Percentiles rank a stretch among this genome's conserved stretches.
phyloP scores from a whole-genome alignment of 129 eudicot genomes.

The Pulicaria dysenterica region DNA sequence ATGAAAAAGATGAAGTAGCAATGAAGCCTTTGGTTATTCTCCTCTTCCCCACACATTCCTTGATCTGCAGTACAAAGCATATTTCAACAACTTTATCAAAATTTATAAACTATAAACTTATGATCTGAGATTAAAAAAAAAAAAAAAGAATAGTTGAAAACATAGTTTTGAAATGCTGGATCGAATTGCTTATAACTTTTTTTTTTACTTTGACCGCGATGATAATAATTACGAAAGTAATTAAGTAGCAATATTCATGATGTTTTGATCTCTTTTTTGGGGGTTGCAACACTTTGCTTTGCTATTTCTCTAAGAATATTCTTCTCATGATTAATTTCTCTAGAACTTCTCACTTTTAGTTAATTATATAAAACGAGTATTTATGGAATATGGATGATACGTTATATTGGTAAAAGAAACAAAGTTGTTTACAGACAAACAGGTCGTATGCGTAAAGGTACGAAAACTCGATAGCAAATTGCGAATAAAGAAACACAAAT shows the following conservation, averaged over 20 bases:
- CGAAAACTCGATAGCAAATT: not conserved
- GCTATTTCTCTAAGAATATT: constrained; percentile 33
- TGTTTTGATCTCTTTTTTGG: constrained; percentile 3
- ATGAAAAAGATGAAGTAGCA: constrained; percentile 42
- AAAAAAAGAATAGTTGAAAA: not conserved
- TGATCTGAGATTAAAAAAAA: not conserved
- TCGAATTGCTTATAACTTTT: not conserved
- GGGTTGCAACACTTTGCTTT: constrained; percentile 27
- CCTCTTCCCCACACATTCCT: constrained; percentile 42
- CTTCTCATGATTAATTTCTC: not conserved
- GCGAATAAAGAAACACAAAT: too few species aligned
- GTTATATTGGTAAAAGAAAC: not conserved
- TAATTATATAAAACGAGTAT: not conserved
- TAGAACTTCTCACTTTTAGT: not conserved
- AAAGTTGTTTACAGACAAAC: not conserved
- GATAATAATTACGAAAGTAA: not conserved
- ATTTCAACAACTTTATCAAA: constrained; percentile 27
- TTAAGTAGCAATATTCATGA: not conserved
- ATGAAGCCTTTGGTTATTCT: constrained; percentile 58
- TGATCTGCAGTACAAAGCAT: constrained; percentile 62
- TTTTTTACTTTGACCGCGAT: not conserved
- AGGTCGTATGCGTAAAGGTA: not conserved
- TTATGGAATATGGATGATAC: too few species aligned
- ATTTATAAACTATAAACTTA: constrained; percentile 1
- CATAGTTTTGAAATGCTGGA: not conserved